Conservation (phyloP, 2,329 filamentous ascomycete genomes). For the Pseudogymnoascus destructans region DNA sequence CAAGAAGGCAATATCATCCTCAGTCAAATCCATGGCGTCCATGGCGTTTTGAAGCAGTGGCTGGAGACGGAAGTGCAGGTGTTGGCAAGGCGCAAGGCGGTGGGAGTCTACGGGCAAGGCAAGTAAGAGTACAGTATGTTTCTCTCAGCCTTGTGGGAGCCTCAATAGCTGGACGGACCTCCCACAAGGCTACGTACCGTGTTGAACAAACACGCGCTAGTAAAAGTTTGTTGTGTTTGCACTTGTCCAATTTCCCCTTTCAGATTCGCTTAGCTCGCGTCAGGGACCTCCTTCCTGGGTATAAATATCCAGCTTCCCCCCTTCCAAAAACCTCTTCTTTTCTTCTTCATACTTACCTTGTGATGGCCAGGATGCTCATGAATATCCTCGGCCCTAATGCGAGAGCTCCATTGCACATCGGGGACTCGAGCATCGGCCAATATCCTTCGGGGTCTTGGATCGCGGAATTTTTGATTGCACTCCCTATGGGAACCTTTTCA, state of each 20-base stretch:
- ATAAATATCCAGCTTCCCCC: constrained; percentile 5
- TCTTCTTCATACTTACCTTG: constrained; percentile 18
- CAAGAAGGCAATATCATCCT: constrained; percentile 29
- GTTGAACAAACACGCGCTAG: background rate
- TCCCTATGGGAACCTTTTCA: constrained; percentile 19
- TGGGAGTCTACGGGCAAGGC: background rate
- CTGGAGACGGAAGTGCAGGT: background rate
- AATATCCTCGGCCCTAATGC: constrained; percentile 27
- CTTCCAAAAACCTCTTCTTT: constrained; percentile 11
- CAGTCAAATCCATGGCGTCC: constrained; percentile 8
- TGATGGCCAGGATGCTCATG: constrained; percentile 12
- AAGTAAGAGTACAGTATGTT: background rate
- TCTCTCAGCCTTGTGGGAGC: constrained; percentile 6
- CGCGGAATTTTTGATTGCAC: constrained; percentile 38
- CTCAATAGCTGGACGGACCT: too few relatives aligned
- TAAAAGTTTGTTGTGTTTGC: constrained; percentile 6
- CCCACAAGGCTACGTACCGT: too few relatives aligned
- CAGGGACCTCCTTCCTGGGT: background rate
- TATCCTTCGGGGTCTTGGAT: constrained; percentile 35
- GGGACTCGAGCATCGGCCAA: constrained; percentile 35
- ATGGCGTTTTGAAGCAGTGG: background rate
- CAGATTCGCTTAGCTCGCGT: background rate
- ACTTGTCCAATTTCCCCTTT: background rate
- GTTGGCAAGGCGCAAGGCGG: constrained; percentile 1
- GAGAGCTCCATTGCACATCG: constrained; percentile 40